Conservation (phyloP, 2,329 filamentous ascomycete genomes). For the Thielaviopsis populi region DNA sequence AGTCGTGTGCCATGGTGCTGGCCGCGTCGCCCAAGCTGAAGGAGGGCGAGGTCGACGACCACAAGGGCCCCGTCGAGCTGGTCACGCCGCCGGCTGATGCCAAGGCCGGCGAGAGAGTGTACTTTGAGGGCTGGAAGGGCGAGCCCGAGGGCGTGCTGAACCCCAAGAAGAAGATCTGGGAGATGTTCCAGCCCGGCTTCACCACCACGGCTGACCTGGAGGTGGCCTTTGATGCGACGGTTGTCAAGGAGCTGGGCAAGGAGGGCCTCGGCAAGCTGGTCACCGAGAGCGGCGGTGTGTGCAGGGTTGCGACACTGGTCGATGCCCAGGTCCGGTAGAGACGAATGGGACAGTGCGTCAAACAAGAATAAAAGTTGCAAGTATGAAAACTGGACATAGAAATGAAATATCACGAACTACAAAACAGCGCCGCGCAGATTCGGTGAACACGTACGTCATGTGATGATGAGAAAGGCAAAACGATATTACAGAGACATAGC, state of each 20-base stretch:
- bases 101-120: slow-evolving; percentile 73
- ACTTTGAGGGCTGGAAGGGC: slow-evolving; percentile 87
- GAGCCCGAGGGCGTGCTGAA: slow-evolving; percentile 88
- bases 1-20: slow-evolving; percentile 74
- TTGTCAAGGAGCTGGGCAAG: slow-evolving; percentile 61
- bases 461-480: neutral
- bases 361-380: neutral
- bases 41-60: slow-evolving; percentile 70
- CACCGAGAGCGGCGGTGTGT: slow-evolving; percentile 62
- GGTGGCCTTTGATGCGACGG: slow-evolving; percentile 71
- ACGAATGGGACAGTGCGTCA: neutral
- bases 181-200: slow-evolving; percentile 90
- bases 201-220: slow-evolving; percentile 69
- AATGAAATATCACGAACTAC: slow-evolving; percentile 3
- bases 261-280: slow-evolving; percentile 54
- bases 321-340: slow-evolving; percentile 67
- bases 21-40: slow-evolving; percentile 74
- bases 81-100: slow-evolving; percentile 67
- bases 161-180: slow-evolving; percentile 99
- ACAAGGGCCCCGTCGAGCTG: slow-evolving; percentile 83
- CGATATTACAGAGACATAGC: neutral
- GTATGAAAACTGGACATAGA: neutral
- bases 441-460: neutral
- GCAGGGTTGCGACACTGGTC: slow-evolving; percentile 68
- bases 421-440: neutral